Percentiles rank a stretch among this genome's conserved stretches.
Evolutionary conservation across 768 basidiomycete genomes (phyloP).

Genomic region (Porpolomopsis calyptriformis): DNA sequence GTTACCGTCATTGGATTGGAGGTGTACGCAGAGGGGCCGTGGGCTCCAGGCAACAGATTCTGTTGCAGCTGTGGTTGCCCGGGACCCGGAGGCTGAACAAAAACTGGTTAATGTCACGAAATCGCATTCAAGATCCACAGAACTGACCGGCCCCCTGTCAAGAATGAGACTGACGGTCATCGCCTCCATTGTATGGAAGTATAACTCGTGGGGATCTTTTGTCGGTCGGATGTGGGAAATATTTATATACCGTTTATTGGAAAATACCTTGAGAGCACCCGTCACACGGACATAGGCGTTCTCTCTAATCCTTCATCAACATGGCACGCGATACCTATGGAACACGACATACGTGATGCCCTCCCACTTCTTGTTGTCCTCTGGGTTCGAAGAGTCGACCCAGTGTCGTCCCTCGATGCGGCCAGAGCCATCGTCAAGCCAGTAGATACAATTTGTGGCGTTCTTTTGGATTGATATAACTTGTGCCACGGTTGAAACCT

Average conservation of each 20-base stretch:
- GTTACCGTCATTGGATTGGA: constrained; percentile 22
- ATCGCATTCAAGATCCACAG: background rate
- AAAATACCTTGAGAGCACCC: constrained; percentile 74
- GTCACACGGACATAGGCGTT: constrained; percentile 71
- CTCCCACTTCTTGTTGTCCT: constrained; percentile 39
- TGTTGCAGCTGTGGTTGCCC: constrained; percentile 17
- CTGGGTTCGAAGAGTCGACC: constrained; percentile 56
- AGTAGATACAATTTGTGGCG: constrained; percentile 72
- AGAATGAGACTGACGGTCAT: constrained; percentile 57
- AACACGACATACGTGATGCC: constrained; percentile 32
- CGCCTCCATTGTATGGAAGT: constrained; percentile 72
- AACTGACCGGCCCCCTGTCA: constrained; percentile 55
- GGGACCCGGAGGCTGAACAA: constrained; percentile 23
- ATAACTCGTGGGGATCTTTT: constrained; percentile 64
- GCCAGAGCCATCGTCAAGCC: constrained; percentile 81
- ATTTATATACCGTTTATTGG: constrained; percentile 72
- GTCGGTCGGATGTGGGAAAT: constrained; percentile 61
- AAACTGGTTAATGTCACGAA: background rate
- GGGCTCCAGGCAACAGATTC: constrained; percentile 10
- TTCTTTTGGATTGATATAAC: constrained; percentile 58
- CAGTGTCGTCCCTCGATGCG: constrained; percentile 71
- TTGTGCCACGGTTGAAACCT: constrained; percentile 70
- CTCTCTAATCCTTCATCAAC: constrained; percentile 36
- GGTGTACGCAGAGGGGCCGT: constrained; percentile 32
- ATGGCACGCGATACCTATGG: background rate